Base-by-base conservation (phyloP, 2,329 filamentous ascomycete genomes). In the Venturiaceae sp. region DNA sequence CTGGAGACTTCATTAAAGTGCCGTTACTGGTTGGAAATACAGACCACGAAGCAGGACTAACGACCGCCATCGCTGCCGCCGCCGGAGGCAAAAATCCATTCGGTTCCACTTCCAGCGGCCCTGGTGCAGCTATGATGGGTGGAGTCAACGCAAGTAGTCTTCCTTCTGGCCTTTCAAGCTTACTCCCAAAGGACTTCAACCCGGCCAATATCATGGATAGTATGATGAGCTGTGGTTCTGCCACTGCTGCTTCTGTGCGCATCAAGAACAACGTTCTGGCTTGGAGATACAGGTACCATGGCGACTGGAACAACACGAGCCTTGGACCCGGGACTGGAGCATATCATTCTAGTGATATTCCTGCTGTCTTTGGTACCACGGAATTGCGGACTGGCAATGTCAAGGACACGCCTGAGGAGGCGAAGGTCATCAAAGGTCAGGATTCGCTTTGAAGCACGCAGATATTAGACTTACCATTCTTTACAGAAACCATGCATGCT, bases 261-360 rank as follows among this genome's bases (percentile, higher is more conserved):
- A 36, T 39, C 21, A 36, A 55, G 46, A 33, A 33, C 11, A 44
- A 44, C 8, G 54, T 59, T 14, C 33, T 23, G 9, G 53, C 39
- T 9, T 59, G 58, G 58, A 19, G 58, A 4, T 59, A 33, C 19
- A 32, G 53, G 11, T 59, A 59, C 21, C 39, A 46, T 19, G 52
- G 53, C 13, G 39, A 26, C 4, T 59, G 57, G 56, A 28, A 44
- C 19, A 59, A 59, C 32, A 58, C 53, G 28, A 53, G 32, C 36
- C 13, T 59, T 33, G 52, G 47, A 33, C 65, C 63, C 44, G 52
- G 52, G 16, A 30, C 34, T 4, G 58, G 58, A 16, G 58, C 58
- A 26, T 60, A 46, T 26, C 58, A 60, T 53, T 37, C 33, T 23
- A 34, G 30, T 21, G 58, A 60, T n/a, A 26, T 60, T 14, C 58